These are phyloP conservation scores for Debaryomyces prosopidis DNA, from an alignment of 805 yeast species.

Conservation along the genomic window DNA sequence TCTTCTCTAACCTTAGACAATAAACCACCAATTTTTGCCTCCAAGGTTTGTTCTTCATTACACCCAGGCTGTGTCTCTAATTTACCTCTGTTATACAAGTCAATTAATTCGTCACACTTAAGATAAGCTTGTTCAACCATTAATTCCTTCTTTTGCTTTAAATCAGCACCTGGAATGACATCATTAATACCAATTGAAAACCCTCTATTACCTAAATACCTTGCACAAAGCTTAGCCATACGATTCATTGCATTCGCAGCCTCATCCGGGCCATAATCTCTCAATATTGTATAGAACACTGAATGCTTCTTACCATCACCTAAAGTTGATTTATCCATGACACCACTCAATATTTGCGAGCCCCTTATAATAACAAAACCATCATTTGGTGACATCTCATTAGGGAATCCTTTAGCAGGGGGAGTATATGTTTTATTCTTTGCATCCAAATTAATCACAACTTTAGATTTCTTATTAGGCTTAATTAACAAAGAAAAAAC, in stretches of 20 bases:
- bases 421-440: conserved; percentile 87
- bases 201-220: conserved; percentile 92
- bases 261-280: conserved; percentile 96
- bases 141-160: conserved; percentile 75
- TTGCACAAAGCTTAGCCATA: conserved; percentile 98
- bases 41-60: conserved; percentile 96
- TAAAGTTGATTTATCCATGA: conserved; percentile 92
- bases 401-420: conserved; percentile 70
- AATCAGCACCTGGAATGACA: conserved; percentile 87
- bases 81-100: conserved; percentile 74
- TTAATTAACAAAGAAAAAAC: conserved; percentile 82
- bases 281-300: conserved; percentile 87
- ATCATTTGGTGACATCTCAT: conserved; percentile 97
- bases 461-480: conserved; percentile 76
- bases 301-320: conserved; percentile 99
- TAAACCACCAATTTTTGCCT: conserved; percentile 95
- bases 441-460: conserved; percentile 88
- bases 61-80: conserved; percentile 99
- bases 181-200: conserved; percentile 97
- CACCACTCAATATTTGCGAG: conserved; percentile 85
- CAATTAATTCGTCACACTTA: conserved; percentile 89
- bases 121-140: conserved; percentile 89
- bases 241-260: conserved; percentile 97
- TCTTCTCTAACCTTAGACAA: conserved; percentile 97
- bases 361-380: conserved; percentile 91